These are phyloP conservation scores for Solanum pennellii DNA, from an alignment of 257 asterid genomes.

Conservation along the genomic window DNA sequence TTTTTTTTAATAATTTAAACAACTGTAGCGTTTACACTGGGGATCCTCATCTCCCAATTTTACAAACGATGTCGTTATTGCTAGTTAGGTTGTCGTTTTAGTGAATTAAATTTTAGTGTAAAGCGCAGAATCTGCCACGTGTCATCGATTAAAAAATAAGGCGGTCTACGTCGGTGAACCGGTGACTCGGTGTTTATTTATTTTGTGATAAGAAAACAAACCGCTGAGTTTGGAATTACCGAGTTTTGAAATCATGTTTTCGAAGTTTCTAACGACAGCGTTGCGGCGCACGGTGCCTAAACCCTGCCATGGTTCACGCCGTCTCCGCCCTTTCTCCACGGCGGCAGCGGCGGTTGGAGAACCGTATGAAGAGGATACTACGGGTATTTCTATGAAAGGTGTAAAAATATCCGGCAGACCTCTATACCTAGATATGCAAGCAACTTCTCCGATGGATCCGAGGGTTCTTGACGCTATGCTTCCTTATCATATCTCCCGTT, in stretches of 20 bases:
- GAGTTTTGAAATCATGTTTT: constrained; percentile 25
- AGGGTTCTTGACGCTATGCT: constrained; percentile 91
- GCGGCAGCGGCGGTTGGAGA: constrained; percentile 34
- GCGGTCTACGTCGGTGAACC: not conserved
- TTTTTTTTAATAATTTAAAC: not conserved
- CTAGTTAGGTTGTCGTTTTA: not conserved
- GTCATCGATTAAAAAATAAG: not conserved
- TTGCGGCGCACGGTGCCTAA: constrained; percentile 38
- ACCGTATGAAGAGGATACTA: constrained; percentile 38
- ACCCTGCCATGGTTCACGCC: constrained; percentile 1
- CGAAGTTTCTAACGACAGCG: constrained; percentile 44
- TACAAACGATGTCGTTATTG: not conserved
- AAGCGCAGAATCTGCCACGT: not conserved
- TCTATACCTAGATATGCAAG: constrained; percentile 93
- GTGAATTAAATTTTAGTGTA: not conserved
- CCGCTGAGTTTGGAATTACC: not conserved
- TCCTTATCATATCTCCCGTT: constrained; percentile 64
- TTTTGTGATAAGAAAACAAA: not conserved
- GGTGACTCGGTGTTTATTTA: not conserved
- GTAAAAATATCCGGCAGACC: constrained; percentile 92
- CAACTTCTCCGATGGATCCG: constrained; percentile 95
- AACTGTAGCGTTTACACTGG: not conserved
- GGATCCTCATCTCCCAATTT: not conserved
- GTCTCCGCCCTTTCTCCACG: constrained; percentile 26
- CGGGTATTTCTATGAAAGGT: constrained; percentile 67